These are phyloP conservation scores for Lentithecium fluviatile DNA, from an alignment of 495 filamentous ascomycete species.

Conservation along the genomic window DNA sequence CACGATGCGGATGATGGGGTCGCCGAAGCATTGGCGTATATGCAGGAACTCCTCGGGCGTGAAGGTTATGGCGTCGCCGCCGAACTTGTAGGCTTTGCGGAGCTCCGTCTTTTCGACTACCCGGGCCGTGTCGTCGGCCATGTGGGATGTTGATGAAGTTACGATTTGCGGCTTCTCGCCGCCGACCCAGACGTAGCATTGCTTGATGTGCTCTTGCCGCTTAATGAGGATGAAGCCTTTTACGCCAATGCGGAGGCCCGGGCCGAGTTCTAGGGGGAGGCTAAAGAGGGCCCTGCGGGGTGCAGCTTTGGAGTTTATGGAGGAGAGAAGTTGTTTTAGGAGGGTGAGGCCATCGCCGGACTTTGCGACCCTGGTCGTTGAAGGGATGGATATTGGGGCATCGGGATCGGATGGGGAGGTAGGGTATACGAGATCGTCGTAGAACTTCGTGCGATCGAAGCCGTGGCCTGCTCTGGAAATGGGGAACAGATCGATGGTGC, in stretches of 20 bases:
- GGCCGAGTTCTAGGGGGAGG: conserved; percentile 80
- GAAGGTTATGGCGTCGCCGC: conserved; percentile 85
- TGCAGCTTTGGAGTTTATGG: conserved; percentile 86
- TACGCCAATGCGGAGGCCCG: conserved; percentile 79
- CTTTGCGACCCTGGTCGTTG: conserved; percentile 45
- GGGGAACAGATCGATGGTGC: conserved; percentile 90
- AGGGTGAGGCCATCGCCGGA: conserved; percentile 74
- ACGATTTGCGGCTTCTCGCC: conserved; percentile 82
- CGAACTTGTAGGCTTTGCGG: conserved; percentile 93
- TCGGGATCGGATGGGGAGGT: conserved; percentile 62
- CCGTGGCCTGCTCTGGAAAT: conserved; percentile 70
- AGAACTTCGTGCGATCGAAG: conserved; percentile 87
- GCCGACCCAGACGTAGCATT: conserved; percentile 79
- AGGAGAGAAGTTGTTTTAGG: conserved; percentile 77
- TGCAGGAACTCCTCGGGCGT: conserved; percentile 73
- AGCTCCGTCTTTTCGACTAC: conserved; percentile 78
- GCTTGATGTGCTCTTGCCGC: conserved; percentile 72
- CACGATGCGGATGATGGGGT: conserved; percentile 81
- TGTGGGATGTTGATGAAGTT: conserved; percentile 64
- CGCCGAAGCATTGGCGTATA: conserved; percentile 69
- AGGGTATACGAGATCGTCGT: conserved; percentile 60
- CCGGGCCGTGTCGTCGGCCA: conserved; percentile 71
- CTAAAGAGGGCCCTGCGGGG: conserved; percentile 86
- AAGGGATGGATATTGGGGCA: conserved; percentile 53
- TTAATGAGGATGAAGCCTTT: conserved; percentile 91